A percentile compares a stretch with the other conserved stretches of the same genome.
Evolutionary conservation across 2,329 filamentous ascomycete genomes (phyloP).

Genomic region (Chaetomium strumarium): DNA sequence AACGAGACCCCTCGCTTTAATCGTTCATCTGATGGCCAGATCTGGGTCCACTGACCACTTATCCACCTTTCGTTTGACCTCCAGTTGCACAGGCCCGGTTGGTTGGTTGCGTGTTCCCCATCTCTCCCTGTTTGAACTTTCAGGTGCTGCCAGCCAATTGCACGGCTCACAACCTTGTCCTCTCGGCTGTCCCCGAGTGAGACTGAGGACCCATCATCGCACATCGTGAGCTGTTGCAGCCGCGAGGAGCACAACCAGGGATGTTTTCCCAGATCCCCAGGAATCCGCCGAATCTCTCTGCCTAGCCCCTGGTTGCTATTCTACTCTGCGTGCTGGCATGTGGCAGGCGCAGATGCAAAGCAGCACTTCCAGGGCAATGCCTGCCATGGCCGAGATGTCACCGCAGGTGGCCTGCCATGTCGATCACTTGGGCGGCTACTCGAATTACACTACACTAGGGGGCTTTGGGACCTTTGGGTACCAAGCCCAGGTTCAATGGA

Average conservation of each 20-base stretch:
- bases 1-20: conserved; percentile 18
- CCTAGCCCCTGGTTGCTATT: not conserved
- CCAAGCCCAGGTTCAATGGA: not conserved
- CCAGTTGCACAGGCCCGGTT: conserved; percentile 2
- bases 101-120: conserved; percentile 5
- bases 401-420: not conserved
- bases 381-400: conserved; percentile 1
- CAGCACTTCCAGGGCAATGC: conserved; percentile 9
- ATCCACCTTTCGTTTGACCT: not conserved
- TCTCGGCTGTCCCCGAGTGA: conserved; percentile 11
- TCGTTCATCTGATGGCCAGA: conserved; percentile 12
- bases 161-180: conserved; percentile 6
- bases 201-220: conserved; percentile 8
- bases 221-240: conserved; percentile 1
- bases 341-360: conserved; percentile 6
- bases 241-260: not conserved
- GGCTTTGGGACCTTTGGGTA: conserved; percentile 4
- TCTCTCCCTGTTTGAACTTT: conserved; percentile 20
- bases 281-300: not conserved
- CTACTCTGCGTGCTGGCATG: conserved; percentile 3
- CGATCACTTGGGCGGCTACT: conserved; percentile 20
- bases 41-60: conserved; percentile 6
- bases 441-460: too few species aligned
- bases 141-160: conserved; percentile 19
- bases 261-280: conserved; percentile 1